A percentile compares a stretch with the other conserved stretches of the same genome.
These are phyloP conservation scores for Exserohilum turcica DNA, from an alignment of 2,329 filamentous ascomycete species.

Conservation along the genomic window DNA sequence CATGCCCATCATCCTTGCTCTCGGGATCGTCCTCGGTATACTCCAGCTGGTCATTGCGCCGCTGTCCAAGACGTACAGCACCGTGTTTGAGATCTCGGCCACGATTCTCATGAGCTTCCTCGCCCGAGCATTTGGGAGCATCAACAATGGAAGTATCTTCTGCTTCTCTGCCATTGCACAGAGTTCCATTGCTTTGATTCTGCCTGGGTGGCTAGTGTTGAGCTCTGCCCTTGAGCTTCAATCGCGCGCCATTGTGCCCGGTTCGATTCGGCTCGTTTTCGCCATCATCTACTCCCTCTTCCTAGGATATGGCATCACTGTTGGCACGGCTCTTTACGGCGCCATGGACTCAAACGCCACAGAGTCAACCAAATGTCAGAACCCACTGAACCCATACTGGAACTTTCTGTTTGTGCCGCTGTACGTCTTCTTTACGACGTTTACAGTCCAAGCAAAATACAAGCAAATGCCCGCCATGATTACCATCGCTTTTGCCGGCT, in stretches of 20 bases:
- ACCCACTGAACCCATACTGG: slow-evolving; percentile 57
- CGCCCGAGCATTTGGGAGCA: slow-evolving; percentile 55
- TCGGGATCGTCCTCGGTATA: slow-evolving; percentile 74
- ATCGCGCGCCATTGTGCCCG: slow-evolving; percentile 53
- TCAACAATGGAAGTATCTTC: slow-evolving; percentile 49
- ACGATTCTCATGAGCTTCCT: slow-evolving; percentile 55
- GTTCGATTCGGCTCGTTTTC: slow-evolving; percentile 56
- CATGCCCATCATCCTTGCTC: slow-evolving; percentile 74
- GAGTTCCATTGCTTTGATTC: slow-evolving; percentile 56
- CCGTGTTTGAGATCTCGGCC: slow-evolving; percentile 56
- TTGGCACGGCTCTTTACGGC: slow-evolving; percentile 55
- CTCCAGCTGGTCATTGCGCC: slow-evolving; percentile 77
- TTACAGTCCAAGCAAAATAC: slow-evolving; percentile 82
- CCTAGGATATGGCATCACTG: slow-evolving; percentile 57
- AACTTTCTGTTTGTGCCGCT: slow-evolving; percentile 77
- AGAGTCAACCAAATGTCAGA: slow-evolving; percentile 48
- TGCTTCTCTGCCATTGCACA: slow-evolving; percentile 58
- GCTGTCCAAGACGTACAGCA: slow-evolving; percentile 69
- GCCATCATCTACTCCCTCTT: slow-evolving; percentile 59
- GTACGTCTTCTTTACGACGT: slow-evolving; percentile 68
- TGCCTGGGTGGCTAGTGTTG: slow-evolving; percentile 55
- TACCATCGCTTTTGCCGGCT: slow-evolving; percentile 72
- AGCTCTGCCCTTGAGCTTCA: slow-evolving; percentile 56
- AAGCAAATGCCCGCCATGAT: slow-evolving; percentile 78
- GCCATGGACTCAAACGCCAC: slow-evolving; percentile 53